Percentiles rank a stretch among this genome's conserved stretches.
phyloP scores from a whole-genome alignment of 768 basidiomycete genomes.

The Boletus pseudopeckii region DNA sequence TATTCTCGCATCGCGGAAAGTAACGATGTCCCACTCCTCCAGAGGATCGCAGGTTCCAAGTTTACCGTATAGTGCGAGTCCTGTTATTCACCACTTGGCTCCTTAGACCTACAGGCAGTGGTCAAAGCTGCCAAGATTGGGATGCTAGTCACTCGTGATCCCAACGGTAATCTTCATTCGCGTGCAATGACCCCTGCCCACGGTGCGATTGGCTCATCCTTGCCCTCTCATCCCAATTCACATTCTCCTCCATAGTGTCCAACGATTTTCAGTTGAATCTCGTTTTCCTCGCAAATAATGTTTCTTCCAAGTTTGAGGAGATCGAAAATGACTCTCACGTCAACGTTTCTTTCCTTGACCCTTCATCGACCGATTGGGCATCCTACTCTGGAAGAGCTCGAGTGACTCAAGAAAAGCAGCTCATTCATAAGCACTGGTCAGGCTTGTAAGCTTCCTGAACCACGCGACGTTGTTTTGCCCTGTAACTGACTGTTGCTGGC shows the following conservation, averaged over 20 bases:
- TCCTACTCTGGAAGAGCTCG: conserved; percentile 73
- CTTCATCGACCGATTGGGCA: conserved; percentile 71
- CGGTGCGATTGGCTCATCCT: conserved; percentile 39
- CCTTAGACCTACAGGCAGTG: conserved; percentile 58
- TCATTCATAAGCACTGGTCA: conserved; percentile 68
- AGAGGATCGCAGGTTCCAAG: conserved; percentile 58
- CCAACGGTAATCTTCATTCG: conserved; percentile 68
- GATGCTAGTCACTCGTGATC: conserved; percentile 74
- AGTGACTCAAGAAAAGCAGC: conserved; percentile 55
- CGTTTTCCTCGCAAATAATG: conserved; percentile 71
- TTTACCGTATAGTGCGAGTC: not conserved
- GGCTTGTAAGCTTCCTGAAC: conserved; percentile 35
- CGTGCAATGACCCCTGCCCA: conserved; percentile 76
- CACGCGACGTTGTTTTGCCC: not conserved
- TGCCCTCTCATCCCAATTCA: not conserved
- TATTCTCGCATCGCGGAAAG: conserved; percentile 67
- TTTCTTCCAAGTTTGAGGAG: conserved; percentile 71
- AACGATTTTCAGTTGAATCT: conserved; percentile 51
- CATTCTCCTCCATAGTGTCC: conserved; percentile 33
- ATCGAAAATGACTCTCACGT: conserved; percentile 72
- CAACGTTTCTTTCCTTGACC: conserved; percentile 77
- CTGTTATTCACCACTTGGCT: not conserved
- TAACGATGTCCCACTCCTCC: conserved; percentile 49
- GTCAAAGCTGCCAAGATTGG: conserved; percentile 61
- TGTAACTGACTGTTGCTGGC: not conserved